Conservation (phyloP, 2,329 filamentous ascomycete genomes). For the Fusarium stilboides region DNA sequence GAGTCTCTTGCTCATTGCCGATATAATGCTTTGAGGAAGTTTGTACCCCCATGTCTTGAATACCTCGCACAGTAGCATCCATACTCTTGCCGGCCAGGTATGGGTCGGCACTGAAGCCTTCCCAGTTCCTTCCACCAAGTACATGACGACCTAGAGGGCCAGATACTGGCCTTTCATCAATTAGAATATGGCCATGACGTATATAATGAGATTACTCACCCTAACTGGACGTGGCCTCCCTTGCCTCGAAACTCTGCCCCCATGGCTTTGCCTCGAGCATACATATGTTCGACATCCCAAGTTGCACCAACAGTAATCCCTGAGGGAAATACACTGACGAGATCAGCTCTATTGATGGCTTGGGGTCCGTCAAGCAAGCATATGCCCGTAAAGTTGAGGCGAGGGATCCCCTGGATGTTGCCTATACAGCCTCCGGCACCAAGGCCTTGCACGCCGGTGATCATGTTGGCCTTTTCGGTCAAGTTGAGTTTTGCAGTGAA, state of each 20-base stretch:
- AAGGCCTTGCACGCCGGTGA: conserved; percentile 52
- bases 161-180: conserved; percentile 49
- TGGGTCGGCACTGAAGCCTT: conserved; percentile 74
- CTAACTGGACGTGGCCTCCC: conserved; percentile 78
- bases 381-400: conserved; percentile 59
- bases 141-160: conserved; percentile 59
- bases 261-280: conserved; percentile 68
- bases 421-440: conserved; percentile 45
- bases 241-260: conserved; percentile 76
- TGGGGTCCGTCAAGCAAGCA: conserved; percentile 58
- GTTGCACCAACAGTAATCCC: conserved; percentile 72
- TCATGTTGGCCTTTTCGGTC: conserved; percentile 51
- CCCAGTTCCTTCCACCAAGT: conserved; percentile 75
- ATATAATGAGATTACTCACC: conserved; percentile 1
- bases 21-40: conserved; percentile 58
- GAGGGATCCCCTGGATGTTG: conserved; percentile 55
- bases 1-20: conserved; percentile 55
- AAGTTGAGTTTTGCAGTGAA: conserved; percentile 42
- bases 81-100: conserved; percentile 72
- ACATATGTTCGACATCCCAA: conserved; percentile 81
- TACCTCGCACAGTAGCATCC: conserved; percentile 52
- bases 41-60: conserved; percentile 56
- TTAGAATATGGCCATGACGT: not conserved
- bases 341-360: conserved; percentile 52
- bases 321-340: conserved; percentile 60